phyloP scores from a whole-genome alignment of 2,329 filamentous ascomycete species.

The Pseudogymnoascus sp. region DNA sequence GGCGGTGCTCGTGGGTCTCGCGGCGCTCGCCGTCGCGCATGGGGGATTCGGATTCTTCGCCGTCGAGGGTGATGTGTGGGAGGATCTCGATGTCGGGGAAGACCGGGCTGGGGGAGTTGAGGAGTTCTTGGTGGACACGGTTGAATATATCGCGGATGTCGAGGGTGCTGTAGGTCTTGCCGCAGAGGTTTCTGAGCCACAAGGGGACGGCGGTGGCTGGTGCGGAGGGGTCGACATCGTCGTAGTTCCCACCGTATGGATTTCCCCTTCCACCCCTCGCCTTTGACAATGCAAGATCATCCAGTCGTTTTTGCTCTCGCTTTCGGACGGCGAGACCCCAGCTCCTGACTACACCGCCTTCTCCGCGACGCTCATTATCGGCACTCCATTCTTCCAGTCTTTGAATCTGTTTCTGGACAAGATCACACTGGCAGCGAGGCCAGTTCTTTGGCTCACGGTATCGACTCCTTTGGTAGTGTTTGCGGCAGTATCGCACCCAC shows the following conservation, averaged over 20 bases:
- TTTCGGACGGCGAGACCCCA: conserved; percentile 61
- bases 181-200: conserved; percentile 28
- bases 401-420: conserved; percentile 56
- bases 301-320: conserved; percentile 54
- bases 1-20: conserved; percentile 12
- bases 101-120: conserved; percentile 28
- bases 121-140: conserved; percentile 30
- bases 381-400: conserved; percentile 59
- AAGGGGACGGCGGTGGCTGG: conserved; percentile 29
- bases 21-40: conserved; percentile 26
- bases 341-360: conserved; percentile 42
- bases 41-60: conserved; percentile 25
- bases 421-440: conserved; percentile 52
- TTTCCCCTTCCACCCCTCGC: conserved; percentile 14
- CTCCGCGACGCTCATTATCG: conserved; percentile 35
- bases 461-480: conserved; percentile 71
- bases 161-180: conserved; percentile 29
- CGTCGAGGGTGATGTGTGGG: conserved; percentile 29
- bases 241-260: conserved; percentile 23
- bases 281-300: conserved; percentile 29
- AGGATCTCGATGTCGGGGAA: conserved; percentile 37
- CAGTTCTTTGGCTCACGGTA: conserved; percentile 61
- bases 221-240: conserved; percentile 15
- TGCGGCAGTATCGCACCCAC: conserved; percentile 73
- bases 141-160: conserved; percentile 33